phyloP scores from a whole-genome alignment of 352 stramenopile genomes.

The Pythium utonaiense region DNA sequence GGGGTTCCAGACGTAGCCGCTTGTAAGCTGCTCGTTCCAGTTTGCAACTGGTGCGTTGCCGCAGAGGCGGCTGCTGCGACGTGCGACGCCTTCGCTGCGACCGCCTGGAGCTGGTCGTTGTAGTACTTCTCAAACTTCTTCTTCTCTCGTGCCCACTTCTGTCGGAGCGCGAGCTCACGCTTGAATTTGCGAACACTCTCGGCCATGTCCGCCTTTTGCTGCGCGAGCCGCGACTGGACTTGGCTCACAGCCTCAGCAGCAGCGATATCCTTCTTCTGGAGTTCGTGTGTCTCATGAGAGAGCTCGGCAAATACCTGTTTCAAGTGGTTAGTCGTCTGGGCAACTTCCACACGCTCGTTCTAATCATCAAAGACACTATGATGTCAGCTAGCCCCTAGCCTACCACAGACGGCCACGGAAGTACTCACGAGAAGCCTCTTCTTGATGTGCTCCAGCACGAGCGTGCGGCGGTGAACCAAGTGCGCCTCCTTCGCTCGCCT shows the following conservation, averaged over 20 bases:
- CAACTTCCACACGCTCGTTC: slow-evolving; percentile 48
- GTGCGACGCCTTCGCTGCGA: slow-evolving; percentile 6
- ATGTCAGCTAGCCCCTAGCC: background rate
- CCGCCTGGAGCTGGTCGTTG: slow-evolving; percentile 55
- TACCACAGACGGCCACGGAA: background rate
- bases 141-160: slow-evolving; percentile 78
- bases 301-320: slow-evolving; percentile 59
- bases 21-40: background rate
- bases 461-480: slow-evolving; percentile 51
- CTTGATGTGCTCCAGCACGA: slow-evolving; percentile 82
- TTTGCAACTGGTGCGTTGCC: background rate
- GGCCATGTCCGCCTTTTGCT: slow-evolving; percentile 72
- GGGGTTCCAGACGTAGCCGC: background rate
- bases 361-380: slow-evolving; percentile 2
- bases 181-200: slow-evolving; percentile 57
- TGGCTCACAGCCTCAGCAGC: slow-evolving; percentile 71
- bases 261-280: slow-evolving; percentile 73
- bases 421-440: slow-evolving; percentile 48
- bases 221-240: slow-evolving; percentile 52
- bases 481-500: slow-evolving; percentile 53
- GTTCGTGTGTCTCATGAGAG: slow-evolving; percentile 63
- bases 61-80: background rate
- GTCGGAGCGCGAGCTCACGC: slow-evolving; percentile 59
- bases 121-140: slow-evolving; percentile 86
- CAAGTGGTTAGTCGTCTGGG: slow-evolving; percentile 56